These are phyloP conservation scores for Helenozyma rhizophorensis DNA, from an alignment of 805 yeast species.

Conservation along the genomic window DNA sequence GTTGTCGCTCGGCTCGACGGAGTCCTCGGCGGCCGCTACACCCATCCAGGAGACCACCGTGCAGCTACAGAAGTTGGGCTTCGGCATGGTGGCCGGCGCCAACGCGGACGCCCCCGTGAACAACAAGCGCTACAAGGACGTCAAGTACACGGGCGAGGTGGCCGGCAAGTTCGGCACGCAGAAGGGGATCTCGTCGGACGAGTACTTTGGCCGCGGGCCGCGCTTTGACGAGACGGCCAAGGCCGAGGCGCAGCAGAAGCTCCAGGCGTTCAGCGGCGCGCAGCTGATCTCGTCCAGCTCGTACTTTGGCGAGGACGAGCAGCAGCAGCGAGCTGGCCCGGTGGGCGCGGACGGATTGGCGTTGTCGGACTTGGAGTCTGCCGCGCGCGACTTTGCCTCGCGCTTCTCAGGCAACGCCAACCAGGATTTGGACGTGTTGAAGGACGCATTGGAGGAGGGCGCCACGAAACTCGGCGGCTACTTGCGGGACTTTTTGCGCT, in stretches of 20 bases:
- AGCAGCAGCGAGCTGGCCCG: conserved; percentile 16
- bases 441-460: conserved; percentile 90
- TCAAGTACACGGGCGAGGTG: conserved; percentile 69
- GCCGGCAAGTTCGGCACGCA: conserved; percentile 78
- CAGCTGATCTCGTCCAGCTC: conserved; percentile 87
- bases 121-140: conserved; percentile 45
- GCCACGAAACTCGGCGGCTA: conserved; percentile 84
- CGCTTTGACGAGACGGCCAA: conserved; percentile 72
- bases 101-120: conserved; percentile 44
- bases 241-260: conserved; percentile 74
- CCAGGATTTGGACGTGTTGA: conserved; percentile 84
- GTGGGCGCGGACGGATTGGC: conserved; percentile 19
- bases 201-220: conserved; percentile 82
- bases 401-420: conserved; percentile 72
- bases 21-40: conserved; percentile 5
- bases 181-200: conserved; percentile 94
- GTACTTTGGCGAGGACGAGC: conserved; percentile 84
- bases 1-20: background rate
- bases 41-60: conserved; percentile 54
- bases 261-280: conserved; percentile 80
- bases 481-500: conserved; percentile 78
- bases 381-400: conserved; percentile 60
- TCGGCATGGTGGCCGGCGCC: conserved; percentile 76
- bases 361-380: conserved; percentile 47
- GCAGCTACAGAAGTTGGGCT: conserved; percentile 77